A percentile compares a stretch with the other conserved stretches of the same genome.
phyloP scores from a whole-genome alignment of 345 rosid genomes.

The Populus davidiana region DNA sequence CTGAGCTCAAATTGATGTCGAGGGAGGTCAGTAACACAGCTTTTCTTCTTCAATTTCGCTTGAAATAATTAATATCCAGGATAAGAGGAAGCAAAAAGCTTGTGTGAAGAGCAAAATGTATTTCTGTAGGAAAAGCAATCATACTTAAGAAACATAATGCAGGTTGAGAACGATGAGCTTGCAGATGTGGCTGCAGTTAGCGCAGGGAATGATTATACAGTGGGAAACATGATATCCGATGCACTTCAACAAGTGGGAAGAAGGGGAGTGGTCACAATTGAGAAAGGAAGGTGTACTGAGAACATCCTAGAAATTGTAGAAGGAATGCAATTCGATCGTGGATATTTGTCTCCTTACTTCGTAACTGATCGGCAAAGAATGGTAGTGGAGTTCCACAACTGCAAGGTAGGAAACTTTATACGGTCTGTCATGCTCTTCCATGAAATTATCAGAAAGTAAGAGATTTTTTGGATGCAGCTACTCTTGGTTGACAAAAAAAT shows the following conservation, averaged over 20 bases:
- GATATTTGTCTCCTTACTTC: slow-evolving; percentile 78
- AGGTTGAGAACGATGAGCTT: slow-evolving; percentile 85
- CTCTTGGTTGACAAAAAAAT: slow-evolving; percentile 87
- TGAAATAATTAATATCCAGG: not conserved
- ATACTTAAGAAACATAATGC: slow-evolving; percentile 10
- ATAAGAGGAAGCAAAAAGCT: not conserved
- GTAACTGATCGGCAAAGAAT: slow-evolving; percentile 66
- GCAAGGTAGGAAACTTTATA: slow-evolving; percentile 58
- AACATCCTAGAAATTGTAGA: slow-evolving; percentile 63
- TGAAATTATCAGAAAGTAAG: slow-evolving; percentile 29
- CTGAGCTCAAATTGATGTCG: slow-evolving; percentile 81
- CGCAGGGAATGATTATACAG: slow-evolving; percentile 71
- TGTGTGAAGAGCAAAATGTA: not conserved
- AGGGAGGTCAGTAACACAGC: slow-evolving; percentile 54
- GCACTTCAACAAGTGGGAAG: slow-evolving; percentile 71
- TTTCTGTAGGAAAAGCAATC: not conserved
- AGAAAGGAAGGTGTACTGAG: slow-evolving; percentile 55
- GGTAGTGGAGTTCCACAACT: slow-evolving; percentile 63
- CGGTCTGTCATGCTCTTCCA: slow-evolving; percentile 16
- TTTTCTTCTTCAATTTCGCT: not conserved
- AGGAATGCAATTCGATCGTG: slow-evolving; percentile 93
- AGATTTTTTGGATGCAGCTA: slow-evolving; percentile 52
- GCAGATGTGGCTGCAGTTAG: slow-evolving; percentile 86
- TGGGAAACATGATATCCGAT: slow-evolving; percentile 71
- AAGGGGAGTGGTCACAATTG: slow-evolving; percentile 69